Evolutionary conservation across 441 rosid species (phyloP).

Genomic region (Theobroma grandiflorum): DNA sequence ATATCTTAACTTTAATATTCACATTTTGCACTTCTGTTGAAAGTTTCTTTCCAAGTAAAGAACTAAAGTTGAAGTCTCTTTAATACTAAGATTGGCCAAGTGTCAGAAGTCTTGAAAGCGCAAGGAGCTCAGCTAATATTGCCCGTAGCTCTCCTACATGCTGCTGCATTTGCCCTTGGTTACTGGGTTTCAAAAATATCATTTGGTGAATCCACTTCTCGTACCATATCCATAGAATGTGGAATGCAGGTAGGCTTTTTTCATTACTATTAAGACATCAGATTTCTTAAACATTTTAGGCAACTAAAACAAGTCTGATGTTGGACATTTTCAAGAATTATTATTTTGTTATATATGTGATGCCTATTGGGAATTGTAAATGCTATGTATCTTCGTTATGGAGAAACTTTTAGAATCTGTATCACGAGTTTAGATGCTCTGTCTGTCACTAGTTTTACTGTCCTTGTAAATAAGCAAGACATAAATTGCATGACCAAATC

Average conservation of each 20-base stretch:
- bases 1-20: slow-evolving; percentile 11
- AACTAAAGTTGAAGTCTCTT: slow-evolving; percentile 21
- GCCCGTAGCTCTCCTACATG: slow-evolving; percentile 89
- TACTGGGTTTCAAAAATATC: slow-evolving; percentile 83
- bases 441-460: background rate
- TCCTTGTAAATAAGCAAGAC: background rate
- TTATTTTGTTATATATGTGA: background rate
- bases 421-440: background rate
- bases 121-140: slow-evolving; percentile 88
- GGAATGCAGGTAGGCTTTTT: slow-evolving; percentile 84
- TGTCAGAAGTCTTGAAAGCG: slow-evolving; percentile 81
- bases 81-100: slow-evolving; percentile 85
- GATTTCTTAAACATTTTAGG: background rate
- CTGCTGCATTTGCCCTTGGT: slow-evolving; percentile 87
- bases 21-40: slow-evolving; percentile 7
- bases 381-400: background rate
- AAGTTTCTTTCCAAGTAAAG: slow-evolving; percentile 18
- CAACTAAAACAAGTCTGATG: background rate
- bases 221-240: slow-evolving; percentile 96
- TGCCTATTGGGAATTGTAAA: background rate
- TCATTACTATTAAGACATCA: background rate
- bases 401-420: background rate
- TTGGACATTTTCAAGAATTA: background rate
- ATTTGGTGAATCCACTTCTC: slow-evolving; percentile 96
- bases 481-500: background rate